Evolutionary conservation across 106 monocot species (phyloP).

Genomic region (Vanilla planifolia): DNA sequence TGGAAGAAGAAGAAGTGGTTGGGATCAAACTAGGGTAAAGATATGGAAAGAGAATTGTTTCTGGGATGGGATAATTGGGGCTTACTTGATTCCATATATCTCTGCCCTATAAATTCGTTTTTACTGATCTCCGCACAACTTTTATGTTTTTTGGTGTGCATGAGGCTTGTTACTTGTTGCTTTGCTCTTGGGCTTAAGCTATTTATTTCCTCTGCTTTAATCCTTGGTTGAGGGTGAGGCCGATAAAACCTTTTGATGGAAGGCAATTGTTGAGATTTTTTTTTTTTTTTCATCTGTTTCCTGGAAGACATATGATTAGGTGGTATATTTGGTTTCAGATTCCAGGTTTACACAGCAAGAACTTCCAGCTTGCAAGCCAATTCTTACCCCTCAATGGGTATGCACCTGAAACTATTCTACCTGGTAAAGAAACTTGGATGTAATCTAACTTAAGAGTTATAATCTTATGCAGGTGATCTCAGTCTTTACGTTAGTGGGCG

Average conservation of each 20-base stretch:
- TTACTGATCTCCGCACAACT: no score
- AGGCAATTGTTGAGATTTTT: neutral
- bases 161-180: neutral
- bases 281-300: neutral
- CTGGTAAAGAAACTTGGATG: neutral
- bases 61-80: no score
- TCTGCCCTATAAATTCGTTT: no score
- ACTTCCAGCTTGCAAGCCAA: constrained; percentile 90
- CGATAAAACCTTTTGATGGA: neutral
- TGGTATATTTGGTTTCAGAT: constrained; percentile 30
- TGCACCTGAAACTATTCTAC: neutral
- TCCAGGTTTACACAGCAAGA: constrained; percentile 91
- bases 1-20: no score
- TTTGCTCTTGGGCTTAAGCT: neutral
- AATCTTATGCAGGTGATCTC: constrained; percentile 55
- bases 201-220: neutral
- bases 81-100: no score
- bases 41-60: no score
- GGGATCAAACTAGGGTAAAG: no score
- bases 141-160: no score
- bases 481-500: constrained; percentile 52
- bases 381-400: constrained; percentile 82
- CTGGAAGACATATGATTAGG: neutral
- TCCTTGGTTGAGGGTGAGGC: neutral
- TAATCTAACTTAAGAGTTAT: neutral